Base-by-base conservation (phyloP, 805 yeast genomes). In the Clavispora asparagi region DNA sequence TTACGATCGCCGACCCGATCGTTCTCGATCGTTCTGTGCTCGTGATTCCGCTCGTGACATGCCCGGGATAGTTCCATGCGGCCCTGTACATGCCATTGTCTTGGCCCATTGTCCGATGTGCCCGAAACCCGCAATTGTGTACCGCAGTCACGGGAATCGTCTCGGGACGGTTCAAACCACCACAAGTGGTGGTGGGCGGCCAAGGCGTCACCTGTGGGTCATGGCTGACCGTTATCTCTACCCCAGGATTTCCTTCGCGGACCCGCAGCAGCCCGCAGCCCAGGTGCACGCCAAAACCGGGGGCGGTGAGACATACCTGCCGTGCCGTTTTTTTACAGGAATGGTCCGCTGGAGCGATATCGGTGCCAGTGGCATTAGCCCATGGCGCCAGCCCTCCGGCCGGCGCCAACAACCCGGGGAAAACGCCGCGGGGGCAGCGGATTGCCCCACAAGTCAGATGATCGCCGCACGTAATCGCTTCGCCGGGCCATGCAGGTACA, bases 401-500 rank as follows among this genome's bases (percentile, higher is more conserved):
- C 23, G 23, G 23, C 23, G 23, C 23, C 23, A 19, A 19, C 3
- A 19, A 19, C 23, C 23, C 23, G 23, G 23, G 23, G 5, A 27
- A 27, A 11, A 31, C 16, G 32, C 7, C 17, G 17, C 17, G 35
- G 17, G 10, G 17, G 10, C 11, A 31, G 9, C 17, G 11, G 35
- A 14, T 28, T 19, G 41, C 41, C 41, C 41, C 35, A 29, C 35
- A 39, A 29, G 41, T 39, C 41, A 39, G 26, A 27, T 28, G 41
- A 39, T 39, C 41, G 29, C 31, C 29, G 30, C 40, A 31, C 30
- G 40, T 31, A 38, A 27, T 14, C 31, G 40, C 39, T 7, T 3
- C 16, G 11, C 31, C 26, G 16, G 29, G 29, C 27, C 40, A 26
- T 27, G 28, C 39, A 36, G 40, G 30, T 13, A 6, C 31, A n/a